Conservation (phyloP, 176 grass and related monocot species). For the Rhipidocladum racemiflorum region DNA sequence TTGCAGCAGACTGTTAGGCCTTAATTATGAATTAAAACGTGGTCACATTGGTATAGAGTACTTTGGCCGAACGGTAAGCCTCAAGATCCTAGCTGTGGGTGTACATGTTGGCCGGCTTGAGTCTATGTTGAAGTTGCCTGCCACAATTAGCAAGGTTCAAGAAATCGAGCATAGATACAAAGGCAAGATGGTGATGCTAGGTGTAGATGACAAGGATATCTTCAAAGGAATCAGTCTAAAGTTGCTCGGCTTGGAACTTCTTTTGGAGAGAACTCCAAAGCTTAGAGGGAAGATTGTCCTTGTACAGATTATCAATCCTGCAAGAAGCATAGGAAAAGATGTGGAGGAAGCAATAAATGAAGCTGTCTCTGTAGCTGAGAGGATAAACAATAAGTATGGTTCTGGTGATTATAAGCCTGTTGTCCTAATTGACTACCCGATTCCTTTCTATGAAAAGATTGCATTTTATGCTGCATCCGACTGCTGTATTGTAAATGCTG, state of each 20-base stretch:
- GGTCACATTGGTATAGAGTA: slow-evolving; percentile 78
- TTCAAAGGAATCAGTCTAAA: slow-evolving; percentile 95
- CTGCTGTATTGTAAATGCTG: slow-evolving; percentile 84
- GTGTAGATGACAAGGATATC: slow-evolving; percentile 85
- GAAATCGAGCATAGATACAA: slow-evolving; percentile 61
- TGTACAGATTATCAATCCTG: slow-evolving; percentile 86
- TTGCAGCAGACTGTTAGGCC: slow-evolving; percentile 69
- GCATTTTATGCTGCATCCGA: slow-evolving; percentile 77
- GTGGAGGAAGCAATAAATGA: slow-evolving; percentile 71
- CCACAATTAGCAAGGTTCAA: slow-evolving; percentile 60
- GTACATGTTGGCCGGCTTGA: slow-evolving; percentile 64
- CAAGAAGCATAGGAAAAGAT: slow-evolving; percentile 75
- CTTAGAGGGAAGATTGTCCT: slow-evolving; percentile 68
- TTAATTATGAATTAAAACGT: slow-evolving; percentile 70
- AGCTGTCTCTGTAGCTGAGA: slow-evolving; percentile 44
- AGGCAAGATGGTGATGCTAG: slow-evolving; percentile 64
- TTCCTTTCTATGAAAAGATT: slow-evolving; percentile 74
- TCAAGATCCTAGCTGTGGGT: slow-evolving; percentile 79
- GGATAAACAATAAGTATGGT: slow-evolving; percentile 66
- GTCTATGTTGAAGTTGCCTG: slow-evolving; percentile 56
- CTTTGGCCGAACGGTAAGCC: slow-evolving; percentile 66
- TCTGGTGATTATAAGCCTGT: slow-evolving; percentile 57
- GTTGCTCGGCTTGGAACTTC: slow-evolving; percentile 64
- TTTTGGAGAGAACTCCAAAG: slow-evolving; percentile 65
- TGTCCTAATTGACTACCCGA: slow-evolving; percentile 62